Evolutionary conservation across 2,329 filamentous ascomycete genomes (phyloP).

Genomic region (Phaeosphaeriaceae sp.): DNA sequence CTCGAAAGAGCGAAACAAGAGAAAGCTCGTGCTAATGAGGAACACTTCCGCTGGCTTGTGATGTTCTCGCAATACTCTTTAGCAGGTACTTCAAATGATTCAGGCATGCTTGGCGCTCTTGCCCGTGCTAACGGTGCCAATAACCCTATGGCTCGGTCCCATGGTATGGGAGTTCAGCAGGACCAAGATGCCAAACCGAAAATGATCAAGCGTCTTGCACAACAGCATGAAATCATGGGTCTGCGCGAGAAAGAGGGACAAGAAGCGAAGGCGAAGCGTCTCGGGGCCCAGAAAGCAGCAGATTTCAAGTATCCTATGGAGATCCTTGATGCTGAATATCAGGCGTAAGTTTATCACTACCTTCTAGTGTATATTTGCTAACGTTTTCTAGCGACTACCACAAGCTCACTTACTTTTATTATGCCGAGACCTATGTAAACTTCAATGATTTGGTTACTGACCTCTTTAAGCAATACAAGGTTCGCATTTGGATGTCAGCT

Average conservation of each 20-base stretch:
- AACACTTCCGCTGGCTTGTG: conserved; percentile 98
- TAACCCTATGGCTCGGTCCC: conserved; percentile 47
- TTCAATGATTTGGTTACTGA: conserved; percentile 98
- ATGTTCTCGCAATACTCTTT: conserved; percentile 79
- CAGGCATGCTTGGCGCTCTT: conserved; percentile 59
- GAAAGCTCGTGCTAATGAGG: conserved; percentile 90
- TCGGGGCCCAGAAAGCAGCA: conserved; percentile 95
- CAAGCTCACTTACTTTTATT: conserved; percentile 99
- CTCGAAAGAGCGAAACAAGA: conserved; percentile 86
- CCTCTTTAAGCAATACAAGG: conserved; percentile 99
- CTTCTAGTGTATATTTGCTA: conserved; percentile 23
- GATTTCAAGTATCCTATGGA: conserved; percentile 98
- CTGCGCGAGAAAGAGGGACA: conserved; percentile 96
- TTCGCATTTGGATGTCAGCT: conserved; percentile 98
- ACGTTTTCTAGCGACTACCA: conserved; percentile 82
- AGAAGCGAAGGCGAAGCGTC: conserved; percentile 94
- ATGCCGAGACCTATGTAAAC: conserved; percentile 97
- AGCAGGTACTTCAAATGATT: conserved; percentile 39
- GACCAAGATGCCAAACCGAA: conserved; percentile 85
- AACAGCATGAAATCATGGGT: conserved; percentile 86
- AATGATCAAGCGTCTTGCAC: conserved; percentile 93
- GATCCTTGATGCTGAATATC: conserved; percentile 97
- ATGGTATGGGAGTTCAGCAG: conserved; percentile 53
- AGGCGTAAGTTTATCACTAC: conserved; percentile 74
- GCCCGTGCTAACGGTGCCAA: conserved; percentile 43